Evolutionary conservation across 2,329 filamentous ascomycete species (phyloP).

Genomic region (Cercospora sp.): DNA sequence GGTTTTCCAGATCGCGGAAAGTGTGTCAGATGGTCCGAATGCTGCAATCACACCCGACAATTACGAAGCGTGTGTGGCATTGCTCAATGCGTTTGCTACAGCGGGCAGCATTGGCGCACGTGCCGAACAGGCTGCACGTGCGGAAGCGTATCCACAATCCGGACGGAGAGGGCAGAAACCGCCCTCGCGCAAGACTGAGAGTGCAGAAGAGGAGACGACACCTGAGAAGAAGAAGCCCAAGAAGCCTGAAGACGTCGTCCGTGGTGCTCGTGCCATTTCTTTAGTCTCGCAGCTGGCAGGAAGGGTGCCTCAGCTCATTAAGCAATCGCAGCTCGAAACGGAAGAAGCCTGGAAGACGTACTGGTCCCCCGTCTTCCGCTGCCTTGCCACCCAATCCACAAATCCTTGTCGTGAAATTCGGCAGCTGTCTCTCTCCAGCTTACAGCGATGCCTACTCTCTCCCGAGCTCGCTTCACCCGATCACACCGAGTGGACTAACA

Average conservation of each 20-base stretch:
- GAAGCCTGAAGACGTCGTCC: conserved; percentile 70
- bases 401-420: conserved; percentile 93
- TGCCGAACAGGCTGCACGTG: conserved; percentile 59
- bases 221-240: conserved; percentile 42
- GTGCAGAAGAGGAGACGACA: conserved; percentile 26
- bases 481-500: conserved; percentile 83
- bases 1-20: conserved; percentile 85
- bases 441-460: conserved; percentile 83
- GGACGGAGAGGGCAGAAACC: conserved; percentile 45
- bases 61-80: conserved; percentile 80
- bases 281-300: conserved; percentile 79
- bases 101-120: conserved; percentile 72
- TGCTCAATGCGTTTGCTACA: conserved; percentile 87
- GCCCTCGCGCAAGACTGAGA: conserved; percentile 22
- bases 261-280: conserved; percentile 77
- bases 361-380: conserved; percentile 92
- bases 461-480: conserved; percentile 79
- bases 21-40: conserved; percentile 69
- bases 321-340: conserved; percentile 83
- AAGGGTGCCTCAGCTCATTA: conserved; percentile 81
- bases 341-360: conserved; percentile 87
- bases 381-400: conserved; percentile 83
- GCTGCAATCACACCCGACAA: conserved; percentile 91
- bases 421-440: conserved; percentile 78
- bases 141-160: conserved; percentile 50